Percentiles rank a stretch among this genome's conserved stretches.
These are phyloP conservation scores for Kurtzmaniella cleridarum DNA, from an alignment of 805 yeast species.

Conservation along the genomic window DNA sequence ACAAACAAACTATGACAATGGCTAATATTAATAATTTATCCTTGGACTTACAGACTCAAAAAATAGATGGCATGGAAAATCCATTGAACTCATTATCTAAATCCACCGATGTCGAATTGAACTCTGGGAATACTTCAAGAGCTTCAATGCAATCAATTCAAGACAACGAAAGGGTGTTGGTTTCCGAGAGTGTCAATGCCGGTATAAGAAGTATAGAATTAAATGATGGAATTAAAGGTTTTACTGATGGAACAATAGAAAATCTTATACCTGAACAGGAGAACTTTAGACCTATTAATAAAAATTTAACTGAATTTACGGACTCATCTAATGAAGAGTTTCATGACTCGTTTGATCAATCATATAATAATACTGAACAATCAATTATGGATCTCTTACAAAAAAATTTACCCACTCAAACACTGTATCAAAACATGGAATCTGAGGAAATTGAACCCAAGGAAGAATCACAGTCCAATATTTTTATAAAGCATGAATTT, in stretches of 20 bases:
- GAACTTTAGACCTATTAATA: background rate
- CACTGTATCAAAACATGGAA: background rate
- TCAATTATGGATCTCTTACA: conserved; percentile 35
- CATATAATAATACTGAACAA: conserved; percentile 32
- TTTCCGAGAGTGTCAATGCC: conserved; percentile 13
- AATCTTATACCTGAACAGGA: conserved; percentile 20
- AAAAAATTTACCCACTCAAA: conserved; percentile 10
- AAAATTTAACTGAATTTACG: background rate
- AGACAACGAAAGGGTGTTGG: conserved; percentile 24
- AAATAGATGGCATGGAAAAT: conserved; percentile 16
- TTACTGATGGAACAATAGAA: conserved; percentile 32
- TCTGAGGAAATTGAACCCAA: background rate
- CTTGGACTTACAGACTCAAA: conserved; percentile 18
- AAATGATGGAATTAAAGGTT: conserved; percentile 40
- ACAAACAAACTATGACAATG: conserved; percentile 20
- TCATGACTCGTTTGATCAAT: conserved; percentile 29
- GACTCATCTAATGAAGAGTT: conserved; percentile 8
- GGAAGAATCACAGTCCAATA: background rate
- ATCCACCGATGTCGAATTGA: conserved; percentile 18
- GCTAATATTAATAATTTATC: conserved; percentile 33
- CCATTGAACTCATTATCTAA: conserved; percentile 29
- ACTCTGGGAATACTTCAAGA: conserved; percentile 34
- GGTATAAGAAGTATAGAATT: conserved; percentile 24
- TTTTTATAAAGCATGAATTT: background rate
- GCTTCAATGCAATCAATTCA: conserved; percentile 33